Percentiles rank a stretch among this genome's conserved stretches.
These are phyloP conservation scores for Dothistroma pini DNA, from an alignment of 2,329 filamentous ascomycete species.

Conservation along the genomic window DNA sequence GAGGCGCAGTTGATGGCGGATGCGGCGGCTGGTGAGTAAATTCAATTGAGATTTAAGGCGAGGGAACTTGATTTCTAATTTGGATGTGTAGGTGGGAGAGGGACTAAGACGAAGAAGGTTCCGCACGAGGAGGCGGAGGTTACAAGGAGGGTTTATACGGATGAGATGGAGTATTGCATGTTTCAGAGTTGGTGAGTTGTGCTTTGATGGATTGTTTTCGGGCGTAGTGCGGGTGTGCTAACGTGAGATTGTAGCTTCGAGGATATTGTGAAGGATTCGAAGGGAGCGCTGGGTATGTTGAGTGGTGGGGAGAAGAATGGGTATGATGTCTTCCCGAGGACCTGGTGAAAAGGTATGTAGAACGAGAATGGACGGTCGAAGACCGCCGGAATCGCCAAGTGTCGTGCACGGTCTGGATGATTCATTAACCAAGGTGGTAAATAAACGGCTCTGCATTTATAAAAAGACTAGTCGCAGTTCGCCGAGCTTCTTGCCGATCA, in stretches of 20 bases:
- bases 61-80: too few relatives aligned
- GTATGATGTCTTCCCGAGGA: conserved; percentile 18
- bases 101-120: conserved; percentile 62
- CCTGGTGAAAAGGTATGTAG: conserved; percentile 17
- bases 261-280: conserved; percentile 19
- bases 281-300: conserved; percentile 19
- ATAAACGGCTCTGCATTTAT: too few relatives aligned
- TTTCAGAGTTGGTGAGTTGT: conserved; percentile 21
- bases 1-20: conserved; percentile 47
- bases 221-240: not conserved
- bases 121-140: conserved; percentile 61
- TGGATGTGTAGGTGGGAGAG: conserved; percentile 45
- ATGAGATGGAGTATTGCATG: conserved; percentile 23
- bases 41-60: too few relatives aligned
- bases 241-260: conserved; percentile 15
- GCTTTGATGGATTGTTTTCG: not conserved
- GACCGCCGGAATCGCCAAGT: too few relatives aligned
- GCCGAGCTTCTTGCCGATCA: too few relatives aligned
- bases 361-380: not conserved
- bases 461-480: too few relatives aligned
- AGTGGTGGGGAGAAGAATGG: conserved; percentile 21
- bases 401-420: too few relatives aligned
- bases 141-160: conserved; percentile 41
- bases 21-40: conserved; percentile 47
- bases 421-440: too few relatives aligned